A percentile compares a stretch with the other conserved stretches of the same genome.
phyloP scores from a whole-genome alignment of 352 stramenopile species.

The Nothophytophthora sp. region DNA sequence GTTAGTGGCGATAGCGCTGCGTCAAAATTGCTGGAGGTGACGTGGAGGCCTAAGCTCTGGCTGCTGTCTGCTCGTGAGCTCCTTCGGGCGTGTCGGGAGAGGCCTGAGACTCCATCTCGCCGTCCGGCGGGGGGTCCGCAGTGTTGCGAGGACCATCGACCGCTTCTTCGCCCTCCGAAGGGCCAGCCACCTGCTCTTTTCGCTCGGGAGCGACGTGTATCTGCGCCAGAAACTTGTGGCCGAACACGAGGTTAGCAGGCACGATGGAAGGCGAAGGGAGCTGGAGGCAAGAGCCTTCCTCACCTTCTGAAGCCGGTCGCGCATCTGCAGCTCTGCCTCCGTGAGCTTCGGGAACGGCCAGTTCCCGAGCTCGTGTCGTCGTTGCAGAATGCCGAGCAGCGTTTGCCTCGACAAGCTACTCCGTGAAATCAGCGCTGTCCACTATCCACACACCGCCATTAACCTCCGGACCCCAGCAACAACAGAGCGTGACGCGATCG shows the following conservation, averaged over 20 bases:
- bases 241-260: not conserved
- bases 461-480: not conserved
- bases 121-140: not conserved
- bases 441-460: conserved; percentile 24
- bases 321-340: conserved; percentile 35
- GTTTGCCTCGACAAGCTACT: conserved; percentile 32
- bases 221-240: not conserved
- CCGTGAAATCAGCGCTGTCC: conserved; percentile 46
- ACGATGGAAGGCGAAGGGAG: no score
- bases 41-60: no score
- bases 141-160: not conserved
- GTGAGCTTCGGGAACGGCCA: conserved; percentile 54
- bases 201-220: not conserved
- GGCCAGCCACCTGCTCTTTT: not conserved
- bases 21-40: no score
- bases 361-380: conserved; percentile 55
- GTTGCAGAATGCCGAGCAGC: conserved; percentile 33
- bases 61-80: not conserved
- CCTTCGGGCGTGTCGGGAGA: no score
- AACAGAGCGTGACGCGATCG: not conserved
- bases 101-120: no score
- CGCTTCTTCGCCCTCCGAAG: not conserved
- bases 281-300: not conserved
- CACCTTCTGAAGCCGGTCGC: conserved; percentile 38
- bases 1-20: no score